Conservation (phyloP, 768 basidiomycete genomes). For the Lentinus brumalis region DNA sequence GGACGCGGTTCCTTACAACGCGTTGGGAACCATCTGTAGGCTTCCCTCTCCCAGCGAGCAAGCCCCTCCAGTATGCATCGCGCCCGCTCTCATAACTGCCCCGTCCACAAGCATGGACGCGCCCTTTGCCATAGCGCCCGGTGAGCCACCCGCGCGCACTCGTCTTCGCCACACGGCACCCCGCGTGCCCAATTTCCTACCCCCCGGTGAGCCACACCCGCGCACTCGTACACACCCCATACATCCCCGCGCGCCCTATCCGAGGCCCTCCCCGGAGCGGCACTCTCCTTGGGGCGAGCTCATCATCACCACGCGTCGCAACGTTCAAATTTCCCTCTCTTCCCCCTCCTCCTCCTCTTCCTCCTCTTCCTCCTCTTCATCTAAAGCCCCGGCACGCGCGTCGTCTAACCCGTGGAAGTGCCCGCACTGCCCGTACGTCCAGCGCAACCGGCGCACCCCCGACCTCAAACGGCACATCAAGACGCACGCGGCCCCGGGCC, state of each 20-base stretch:
- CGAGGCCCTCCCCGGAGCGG: neutral
- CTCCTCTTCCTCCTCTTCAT: no score
- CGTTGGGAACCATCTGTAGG: no score
- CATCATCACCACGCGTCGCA: neutral
- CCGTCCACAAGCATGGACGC: no score
- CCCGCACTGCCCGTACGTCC: conserved; percentile 13
- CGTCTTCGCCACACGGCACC: neutral
- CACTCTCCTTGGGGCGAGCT: neutral
- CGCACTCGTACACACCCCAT: neutral
- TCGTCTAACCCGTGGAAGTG: neutral
- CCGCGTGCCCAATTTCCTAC: neutral
- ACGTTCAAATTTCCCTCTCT: neutral
- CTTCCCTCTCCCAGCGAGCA: no score
- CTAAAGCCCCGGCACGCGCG: neutral
- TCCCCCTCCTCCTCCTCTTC: neutral
- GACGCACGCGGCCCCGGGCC: conserved; percentile 7
- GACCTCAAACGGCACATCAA: conserved; percentile 17
- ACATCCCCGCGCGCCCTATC: neutral
- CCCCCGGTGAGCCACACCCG: neutral
- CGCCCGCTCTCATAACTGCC: no score
- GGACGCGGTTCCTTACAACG: no score
- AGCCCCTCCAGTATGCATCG: no score
- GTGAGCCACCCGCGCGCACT: neutral
- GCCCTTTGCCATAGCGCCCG: no score
- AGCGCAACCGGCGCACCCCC: conserved; percentile 11